Conservation (phyloP, 169 alveolate genomes). For the Plasmodium gonderi region DNA sequence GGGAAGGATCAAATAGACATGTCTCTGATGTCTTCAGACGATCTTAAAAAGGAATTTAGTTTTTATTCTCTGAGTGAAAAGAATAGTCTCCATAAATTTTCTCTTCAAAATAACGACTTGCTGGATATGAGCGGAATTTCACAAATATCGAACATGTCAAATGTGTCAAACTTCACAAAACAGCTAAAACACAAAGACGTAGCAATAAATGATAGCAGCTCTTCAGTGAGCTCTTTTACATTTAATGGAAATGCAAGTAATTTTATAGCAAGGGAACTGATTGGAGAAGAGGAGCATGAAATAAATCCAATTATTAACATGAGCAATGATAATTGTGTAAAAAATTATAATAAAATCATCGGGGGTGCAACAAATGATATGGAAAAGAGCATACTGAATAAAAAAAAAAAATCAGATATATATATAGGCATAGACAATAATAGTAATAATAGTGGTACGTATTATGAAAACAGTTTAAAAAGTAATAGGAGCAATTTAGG, state of each 20-base stretch:
- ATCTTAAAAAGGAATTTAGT: slow-evolving; percentile 36
- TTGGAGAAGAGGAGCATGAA: not conserved
- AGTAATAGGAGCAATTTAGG: slow-evolving; percentile 3
- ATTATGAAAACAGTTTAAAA: not conserved
- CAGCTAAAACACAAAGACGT: slow-evolving; percentile 12
- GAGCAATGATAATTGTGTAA: not conserved
- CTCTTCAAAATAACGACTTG: not conserved
- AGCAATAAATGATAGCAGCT: not conserved
- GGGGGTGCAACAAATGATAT: not conserved
- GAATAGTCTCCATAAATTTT: slow-evolving; percentile 5
- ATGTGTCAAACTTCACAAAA: not conserved
- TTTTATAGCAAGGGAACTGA: not conserved
- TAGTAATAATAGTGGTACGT: slow-evolving; percentile 10
- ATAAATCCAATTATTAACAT: not conserved
- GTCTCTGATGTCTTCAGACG: slow-evolving; percentile 8
- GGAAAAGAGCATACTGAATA: not conserved
- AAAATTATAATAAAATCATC: not conserved
- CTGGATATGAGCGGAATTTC: not conserved
- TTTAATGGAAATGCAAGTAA: slow-evolving; percentile 7
- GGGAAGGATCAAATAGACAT: slow-evolving; percentile 1
- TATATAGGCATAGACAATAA: not conserved
- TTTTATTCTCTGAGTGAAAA: slow-evolving; percentile 27
- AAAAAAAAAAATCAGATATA: not conserved
- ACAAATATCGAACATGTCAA: too few relatives aligned
- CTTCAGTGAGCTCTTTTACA: slow-evolving; percentile 8